These are phyloP conservation scores for Vitis riparia DNA, from an alignment of 164 flowering plant genomes.

Conservation along the genomic window DNA sequence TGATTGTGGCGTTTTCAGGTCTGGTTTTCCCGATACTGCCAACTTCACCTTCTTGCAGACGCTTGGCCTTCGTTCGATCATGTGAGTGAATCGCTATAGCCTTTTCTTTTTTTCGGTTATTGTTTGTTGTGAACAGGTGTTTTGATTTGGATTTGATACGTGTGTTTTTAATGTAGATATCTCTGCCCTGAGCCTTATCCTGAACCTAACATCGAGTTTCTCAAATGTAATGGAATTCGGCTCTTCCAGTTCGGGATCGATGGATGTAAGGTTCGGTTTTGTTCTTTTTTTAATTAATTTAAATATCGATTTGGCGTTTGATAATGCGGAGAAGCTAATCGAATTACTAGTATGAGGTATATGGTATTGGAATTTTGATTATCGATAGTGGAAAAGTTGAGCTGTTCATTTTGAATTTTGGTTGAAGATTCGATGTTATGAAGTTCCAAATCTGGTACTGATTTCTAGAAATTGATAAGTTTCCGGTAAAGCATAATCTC, in stretches of 20 bases:
- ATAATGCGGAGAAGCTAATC: too few species aligned
- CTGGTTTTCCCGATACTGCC: slow-evolving; percentile 50
- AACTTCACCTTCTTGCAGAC: slow-evolving; percentile 46
- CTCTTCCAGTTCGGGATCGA: slow-evolving; percentile 52
- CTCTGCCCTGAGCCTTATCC: slow-evolving; percentile 56
- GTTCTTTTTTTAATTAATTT: neutral
- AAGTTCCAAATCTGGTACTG: too few species aligned
- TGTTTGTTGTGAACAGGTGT: neutral
- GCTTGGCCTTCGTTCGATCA: slow-evolving; percentile 42
- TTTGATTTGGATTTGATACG: neutral
- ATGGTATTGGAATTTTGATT: too few species aligned
- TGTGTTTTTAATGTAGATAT: slow-evolving; percentile 25
- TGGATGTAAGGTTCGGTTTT: slow-evolving; percentile 37
- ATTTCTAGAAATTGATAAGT: too few species aligned
- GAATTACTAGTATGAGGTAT: too few species aligned
- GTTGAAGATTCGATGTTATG: too few species aligned
- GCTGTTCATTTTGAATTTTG: too few species aligned
- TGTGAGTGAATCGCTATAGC: slow-evolving; percentile 23
- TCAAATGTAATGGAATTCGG: slow-evolving; percentile 34
- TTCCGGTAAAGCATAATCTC: too few species aligned
- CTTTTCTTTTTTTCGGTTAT: neutral
- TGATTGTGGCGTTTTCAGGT: slow-evolving; percentile 46
- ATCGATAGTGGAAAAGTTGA: too few species aligned
- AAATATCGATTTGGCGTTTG: too few species aligned
- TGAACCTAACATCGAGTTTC: slow-evolving; percentile 34